These are phyloP conservation scores for Aureobasidium mangrovei DNA, from an alignment of 2,329 filamentous ascomycete genomes.

Conservation along the genomic window DNA sequence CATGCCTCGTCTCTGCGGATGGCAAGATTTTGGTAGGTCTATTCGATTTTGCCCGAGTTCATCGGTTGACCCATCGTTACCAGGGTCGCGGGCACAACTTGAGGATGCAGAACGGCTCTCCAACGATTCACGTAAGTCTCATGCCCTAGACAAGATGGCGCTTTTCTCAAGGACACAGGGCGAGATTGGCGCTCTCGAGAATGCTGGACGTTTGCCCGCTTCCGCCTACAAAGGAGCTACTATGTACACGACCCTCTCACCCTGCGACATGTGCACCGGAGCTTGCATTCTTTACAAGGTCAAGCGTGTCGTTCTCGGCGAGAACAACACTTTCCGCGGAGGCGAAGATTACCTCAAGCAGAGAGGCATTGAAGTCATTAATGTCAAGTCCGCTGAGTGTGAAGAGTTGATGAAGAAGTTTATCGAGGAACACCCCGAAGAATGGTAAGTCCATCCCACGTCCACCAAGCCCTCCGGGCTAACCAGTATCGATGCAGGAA, in stretches of 20 bases:
- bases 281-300: slow-evolving; percentile 70
- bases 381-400: slow-evolving; percentile 57
- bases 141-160: neutral
- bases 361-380: slow-evolving; percentile 64
- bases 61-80: neutral
- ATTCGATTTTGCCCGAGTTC: neutral
- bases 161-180: slow-evolving; percentile 40
- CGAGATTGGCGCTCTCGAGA: slow-evolving; percentile 67
- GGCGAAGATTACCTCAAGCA: slow-evolving; percentile 61
- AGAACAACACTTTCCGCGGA: slow-evolving; percentile 67
- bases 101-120: slow-evolving; percentile 62
- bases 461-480: neutral
- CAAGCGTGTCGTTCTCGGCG: slow-evolving; percentile 63
- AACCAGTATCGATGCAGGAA: slow-evolving; percentile 23
- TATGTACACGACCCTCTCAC: slow-evolving; percentile 74
- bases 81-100: slow-evolving; percentile 62
- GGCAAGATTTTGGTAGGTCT: slow-evolving; percentile 50
- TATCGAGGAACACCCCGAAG: slow-evolving; percentile 60
- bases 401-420: slow-evolving; percentile 62
- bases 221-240: slow-evolving; percentile 51
- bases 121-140: slow-evolving; percentile 58
- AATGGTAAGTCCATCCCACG: slow-evolving; percentile 48
- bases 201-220: slow-evolving; percentile 62
- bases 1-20: slow-evolving; percentile 53
- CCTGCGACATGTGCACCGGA: slow-evolving; percentile 75